phyloP scores from a whole-genome alignment of 2,329 filamentous ascomycete species.

The Fusarium begoniae region DNA sequence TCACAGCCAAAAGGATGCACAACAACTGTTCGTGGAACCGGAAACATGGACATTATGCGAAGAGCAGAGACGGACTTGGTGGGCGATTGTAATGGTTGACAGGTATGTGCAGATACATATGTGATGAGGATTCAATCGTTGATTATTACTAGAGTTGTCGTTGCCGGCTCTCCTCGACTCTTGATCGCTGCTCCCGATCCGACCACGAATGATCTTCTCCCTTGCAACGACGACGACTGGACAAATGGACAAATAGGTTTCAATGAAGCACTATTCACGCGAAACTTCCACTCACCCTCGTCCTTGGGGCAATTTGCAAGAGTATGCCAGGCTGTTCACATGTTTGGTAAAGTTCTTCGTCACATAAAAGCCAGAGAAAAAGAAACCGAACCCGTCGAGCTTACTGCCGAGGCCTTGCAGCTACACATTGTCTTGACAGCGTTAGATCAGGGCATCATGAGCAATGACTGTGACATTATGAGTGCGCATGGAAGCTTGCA shows the following conservation, averaged over 20 bases:
- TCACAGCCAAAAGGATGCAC: background rate
- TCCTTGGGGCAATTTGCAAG: background rate
- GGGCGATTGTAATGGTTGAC: background rate
- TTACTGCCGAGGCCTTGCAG: background rate
- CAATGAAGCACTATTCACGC: background rate
- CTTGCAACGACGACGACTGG: background rate
- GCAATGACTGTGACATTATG: background rate
- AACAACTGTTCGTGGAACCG: background rate
- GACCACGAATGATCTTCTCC: background rate
- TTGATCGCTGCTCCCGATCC: background rate
- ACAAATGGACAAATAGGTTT: background rate
- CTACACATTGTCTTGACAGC: background rate
- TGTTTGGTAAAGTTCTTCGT: background rate
- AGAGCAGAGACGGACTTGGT: background rate
- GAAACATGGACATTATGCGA: background rate
- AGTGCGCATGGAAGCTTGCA: background rate
- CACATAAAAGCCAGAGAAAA: background rate
- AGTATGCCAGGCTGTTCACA: background rate
- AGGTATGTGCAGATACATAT: background rate
- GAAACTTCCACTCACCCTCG: background rate
- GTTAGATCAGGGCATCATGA: background rate
- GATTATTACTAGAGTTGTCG: background rate
- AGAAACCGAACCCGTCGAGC: background rate
- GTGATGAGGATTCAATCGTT: accelerated
- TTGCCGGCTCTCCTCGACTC: background rate